phyloP scores from a whole-genome alignment of 2,329 filamentous ascomycete species.

The Colletotrichum orbiculare region DNA sequence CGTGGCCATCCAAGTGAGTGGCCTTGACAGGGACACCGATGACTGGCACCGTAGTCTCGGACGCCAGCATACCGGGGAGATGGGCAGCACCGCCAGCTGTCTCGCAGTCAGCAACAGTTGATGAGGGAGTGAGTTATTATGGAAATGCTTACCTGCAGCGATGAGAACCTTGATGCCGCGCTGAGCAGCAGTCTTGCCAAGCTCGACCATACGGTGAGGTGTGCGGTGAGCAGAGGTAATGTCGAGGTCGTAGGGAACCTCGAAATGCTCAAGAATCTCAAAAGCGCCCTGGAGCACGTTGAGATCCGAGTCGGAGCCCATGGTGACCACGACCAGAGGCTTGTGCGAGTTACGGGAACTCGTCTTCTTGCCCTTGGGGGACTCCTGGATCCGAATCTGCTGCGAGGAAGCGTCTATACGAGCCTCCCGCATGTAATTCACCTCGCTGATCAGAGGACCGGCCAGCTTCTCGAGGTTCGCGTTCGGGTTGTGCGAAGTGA shows the following conservation, averaged over 20 bases:
- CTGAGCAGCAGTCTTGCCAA: constrained; percentile 71
- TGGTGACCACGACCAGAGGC: constrained; percentile 80
- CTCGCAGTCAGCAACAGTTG: too few relatives aligned
- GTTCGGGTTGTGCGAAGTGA: constrained; percentile 75
- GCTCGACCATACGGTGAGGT: constrained; percentile 74
- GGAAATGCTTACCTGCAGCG: constrained; percentile 58
- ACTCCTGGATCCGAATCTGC: constrained; percentile 49
- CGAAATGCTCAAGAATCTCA: constrained; percentile 74
- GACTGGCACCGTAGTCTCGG: constrained; percentile 77
- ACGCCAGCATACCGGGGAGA: constrained; percentile 79
- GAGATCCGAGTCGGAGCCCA: constrained; percentile 86
- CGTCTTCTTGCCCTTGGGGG: constrained; percentile 24
- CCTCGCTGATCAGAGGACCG: constrained; percentile 75
- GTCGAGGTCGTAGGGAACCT: constrained; percentile 77
- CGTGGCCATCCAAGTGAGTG: constrained; percentile 76
- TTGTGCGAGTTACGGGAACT: constrained; percentile 45
- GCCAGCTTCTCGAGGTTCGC: constrained; percentile 70
- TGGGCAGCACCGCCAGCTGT: constrained; percentile 77
- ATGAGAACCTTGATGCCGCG: constrained; percentile 80
- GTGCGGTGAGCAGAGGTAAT: constrained; percentile 87
- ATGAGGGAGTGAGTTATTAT: too few relatives aligned
- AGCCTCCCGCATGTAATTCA: constrained; percentile 69
- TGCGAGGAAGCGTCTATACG: constrained; percentile 56
- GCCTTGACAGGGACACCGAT: constrained; percentile 84
- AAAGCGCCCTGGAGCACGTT: constrained; percentile 74